These are phyloP conservation scores for Protea cynaroides DNA, from an alignment of 164 flowering plant species.

Conservation along the genomic window DNA sequence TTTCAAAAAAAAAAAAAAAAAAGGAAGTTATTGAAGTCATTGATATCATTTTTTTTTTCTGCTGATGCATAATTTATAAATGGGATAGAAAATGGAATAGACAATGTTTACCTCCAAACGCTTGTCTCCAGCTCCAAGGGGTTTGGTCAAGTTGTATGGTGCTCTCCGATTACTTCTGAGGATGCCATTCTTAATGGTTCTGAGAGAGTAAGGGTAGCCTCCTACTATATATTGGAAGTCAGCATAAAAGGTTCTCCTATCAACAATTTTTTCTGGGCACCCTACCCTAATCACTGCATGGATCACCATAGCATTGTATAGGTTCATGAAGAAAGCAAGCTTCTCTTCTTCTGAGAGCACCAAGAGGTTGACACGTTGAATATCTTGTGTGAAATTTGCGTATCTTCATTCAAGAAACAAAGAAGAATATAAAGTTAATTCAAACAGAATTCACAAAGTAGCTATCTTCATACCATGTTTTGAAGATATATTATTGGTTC, in stretches of 20 bases:
- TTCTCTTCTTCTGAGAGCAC: conserved; percentile 52
- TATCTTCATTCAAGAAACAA: conserved; percentile 43
- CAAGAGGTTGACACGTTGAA: conserved; percentile 64
- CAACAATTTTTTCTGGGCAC: conserved; percentile 64
- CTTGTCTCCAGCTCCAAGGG: conserved; percentile 52
- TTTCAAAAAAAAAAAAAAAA: too few relatives aligned
- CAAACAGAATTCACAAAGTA: neutral
- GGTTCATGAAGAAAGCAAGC: conserved; percentile 79
- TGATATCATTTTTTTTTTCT: too few relatives aligned
- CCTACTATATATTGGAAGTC: conserved; percentile 80
- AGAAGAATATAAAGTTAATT: neutral
- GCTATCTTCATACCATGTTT: too few relatives aligned
- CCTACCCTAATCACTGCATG: conserved; percentile 81
- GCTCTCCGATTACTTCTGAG: conserved; percentile 68
- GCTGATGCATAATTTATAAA: neutral
- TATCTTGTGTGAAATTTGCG: conserved; percentile 57
- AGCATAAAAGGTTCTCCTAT: conserved; percentile 59
- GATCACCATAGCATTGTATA: conserved; percentile 90
- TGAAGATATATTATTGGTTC: too few relatives aligned
- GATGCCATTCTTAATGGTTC: conserved; percentile 61
- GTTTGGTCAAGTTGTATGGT: conserved; percentile 58
- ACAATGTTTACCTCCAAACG: conserved; percentile 56
- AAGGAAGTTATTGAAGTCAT: too few relatives aligned
- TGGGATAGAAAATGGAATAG: neutral
- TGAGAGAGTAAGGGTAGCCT: conserved; percentile 71